These are phyloP conservation scores for Tilletia indica DNA, from an alignment of 1,284 basidiomycete species.

Conservation along the genomic window DNA sequence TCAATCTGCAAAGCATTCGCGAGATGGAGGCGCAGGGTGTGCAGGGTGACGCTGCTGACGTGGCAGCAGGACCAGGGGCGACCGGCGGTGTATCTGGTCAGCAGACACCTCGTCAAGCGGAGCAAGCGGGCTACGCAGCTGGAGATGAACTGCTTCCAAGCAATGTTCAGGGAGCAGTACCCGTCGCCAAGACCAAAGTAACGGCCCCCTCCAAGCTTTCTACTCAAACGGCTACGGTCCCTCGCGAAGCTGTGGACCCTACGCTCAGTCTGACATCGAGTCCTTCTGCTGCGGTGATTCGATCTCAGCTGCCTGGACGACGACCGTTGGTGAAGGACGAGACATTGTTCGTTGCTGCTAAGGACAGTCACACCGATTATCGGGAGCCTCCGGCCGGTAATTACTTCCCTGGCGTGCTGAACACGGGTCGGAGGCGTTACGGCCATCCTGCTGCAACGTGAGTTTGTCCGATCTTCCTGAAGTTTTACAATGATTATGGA, in stretches of 20 bases:
- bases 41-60: background rate
- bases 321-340: slow-evolving; percentile 66
- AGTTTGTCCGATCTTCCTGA: background rate
- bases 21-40: slow-evolving; percentile 18
- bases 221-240: slow-evolving; percentile 24
- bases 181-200: background rate
- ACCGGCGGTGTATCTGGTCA: background rate
- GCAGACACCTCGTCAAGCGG: background rate
- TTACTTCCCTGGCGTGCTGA: slow-evolving; percentile 46
- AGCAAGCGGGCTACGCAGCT: slow-evolving; percentile 11
- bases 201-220: background rate
- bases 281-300: background rate
- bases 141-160: slow-evolving; percentile 1
- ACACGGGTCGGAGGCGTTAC: slow-evolving; percentile 40
- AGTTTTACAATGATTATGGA: too few species aligned
- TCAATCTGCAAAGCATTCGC: slow-evolving; percentile 62
- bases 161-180: too few species aligned
- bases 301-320: slow-evolving; percentile 11
- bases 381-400: slow-evolving; percentile 43
- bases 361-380: slow-evolving; percentile 49
- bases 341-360: slow-evolving; percentile 75
- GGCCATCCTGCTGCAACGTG: slow-evolving; percentile 48
- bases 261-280: slow-evolving; percentile 1
- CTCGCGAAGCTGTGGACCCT: background rate
- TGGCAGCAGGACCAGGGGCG: background rate